Base-by-base conservation (phyloP, 441 rosid genomes). In the Manihot esculenta region DNA sequence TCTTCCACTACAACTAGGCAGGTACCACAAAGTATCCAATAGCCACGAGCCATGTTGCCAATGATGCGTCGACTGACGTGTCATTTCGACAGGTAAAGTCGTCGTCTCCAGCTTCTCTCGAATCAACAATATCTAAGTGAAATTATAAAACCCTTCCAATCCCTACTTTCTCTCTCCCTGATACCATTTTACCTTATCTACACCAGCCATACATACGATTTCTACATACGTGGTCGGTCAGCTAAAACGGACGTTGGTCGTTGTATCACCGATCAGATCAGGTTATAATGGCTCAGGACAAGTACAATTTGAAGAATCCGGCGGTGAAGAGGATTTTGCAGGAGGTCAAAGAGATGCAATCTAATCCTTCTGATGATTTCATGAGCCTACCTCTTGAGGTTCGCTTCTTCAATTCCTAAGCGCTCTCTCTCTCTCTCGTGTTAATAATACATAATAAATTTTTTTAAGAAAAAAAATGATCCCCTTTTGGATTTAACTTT, bases 261-360 rank as follows among this genome's bases (percentile, higher is more conserved):
- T 38, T 44, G 62, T 58, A 51, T 14, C 76, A 59, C 24, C 45
- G 44, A 51, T n/a, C 68, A 72, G 82, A 74, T 81, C 86, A 64
- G 64, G 38, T 14, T 24, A 69, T 61, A 21, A 91, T 91, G 96
- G 92, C 93, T 78, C 97, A 83, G 76, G 97, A 91, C 68, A 89
- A 78, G 85, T 95, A 91, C 75, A 95, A 92, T 70, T 79, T 82
- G 72, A 95, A 93, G 84, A 95, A 95, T 74, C 97, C 98, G 50
- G 93, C 96, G 42, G 98, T 95, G 77, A 93, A 92, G 96, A 84
- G 99, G 89, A 95, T 95, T 66, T 76, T 95, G 76, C 97, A 91
- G 87, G 99, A 95, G 88, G 94, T 95, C 57, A 93, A 93, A 78
- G 99, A 95, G 90, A 93, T 91, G 98, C 98, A 93, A 76, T 91